phyloP scores from a whole-genome alignment of 306 rosid genomes.

The Vicia sativa region DNA sequence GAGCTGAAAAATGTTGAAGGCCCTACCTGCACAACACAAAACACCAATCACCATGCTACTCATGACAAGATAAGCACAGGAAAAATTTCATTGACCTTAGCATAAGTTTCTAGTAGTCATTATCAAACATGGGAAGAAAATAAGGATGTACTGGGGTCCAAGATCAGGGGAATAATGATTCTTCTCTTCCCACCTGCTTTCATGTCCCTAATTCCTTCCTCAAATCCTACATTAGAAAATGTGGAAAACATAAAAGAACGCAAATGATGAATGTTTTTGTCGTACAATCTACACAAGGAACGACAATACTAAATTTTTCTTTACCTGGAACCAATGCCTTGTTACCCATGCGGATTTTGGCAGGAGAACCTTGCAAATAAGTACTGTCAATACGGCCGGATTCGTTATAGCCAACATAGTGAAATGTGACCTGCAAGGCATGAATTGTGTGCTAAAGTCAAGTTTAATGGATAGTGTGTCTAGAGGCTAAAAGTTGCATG shows the following conservation, averaged over 20 bases:
- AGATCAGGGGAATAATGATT: conserved; percentile 93
- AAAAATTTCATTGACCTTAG: no score
- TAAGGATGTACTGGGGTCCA: conserved; percentile 76
- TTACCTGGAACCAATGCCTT: conserved; percentile 93
- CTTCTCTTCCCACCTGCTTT: conserved; percentile 94
- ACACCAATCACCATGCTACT: background rate
- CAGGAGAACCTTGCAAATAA: conserved; percentile 88
- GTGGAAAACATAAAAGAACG: conserved; percentile 18
- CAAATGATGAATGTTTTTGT: conserved; percentile 8
- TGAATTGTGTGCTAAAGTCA: conserved; percentile 4
- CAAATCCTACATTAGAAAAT: conserved; percentile 73
- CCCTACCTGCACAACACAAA: conserved; percentile 73
- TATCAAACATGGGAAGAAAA: conserved; percentile 22
- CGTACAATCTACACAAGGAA: conserved; percentile 29
- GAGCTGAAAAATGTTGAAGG: conserved; percentile 98
- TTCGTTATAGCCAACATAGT: conserved; percentile 89
- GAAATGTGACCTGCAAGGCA: conserved; percentile 77
- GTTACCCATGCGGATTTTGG: conserved; percentile 91
- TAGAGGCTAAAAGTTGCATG: no score
- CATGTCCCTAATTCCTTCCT: conserved; percentile 93
- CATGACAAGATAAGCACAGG: no score
- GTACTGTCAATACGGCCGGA: conserved; percentile 98
- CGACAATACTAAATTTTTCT: background rate
- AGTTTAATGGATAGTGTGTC: no score
- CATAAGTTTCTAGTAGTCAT: background rate